These are phyloP conservation scores for Posidonia oceanica DNA, from an alignment of 116 monocot species.

Conservation along the genomic window DNA sequence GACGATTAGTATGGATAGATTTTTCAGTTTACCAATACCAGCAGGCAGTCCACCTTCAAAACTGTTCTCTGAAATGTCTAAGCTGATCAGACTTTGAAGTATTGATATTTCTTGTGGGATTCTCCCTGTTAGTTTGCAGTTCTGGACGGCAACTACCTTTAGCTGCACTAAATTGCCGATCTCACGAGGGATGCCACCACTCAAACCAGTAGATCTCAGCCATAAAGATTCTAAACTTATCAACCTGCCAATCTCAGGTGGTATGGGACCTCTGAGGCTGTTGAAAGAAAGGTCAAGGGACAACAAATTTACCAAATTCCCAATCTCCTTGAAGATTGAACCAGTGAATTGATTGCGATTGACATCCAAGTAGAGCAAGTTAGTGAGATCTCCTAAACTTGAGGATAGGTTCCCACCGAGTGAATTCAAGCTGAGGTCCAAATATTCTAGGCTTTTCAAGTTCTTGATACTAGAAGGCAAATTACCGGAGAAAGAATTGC, in stretches of 20 bases:
- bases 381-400: conserved; percentile 51
- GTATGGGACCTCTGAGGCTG: conserved; percentile 50
- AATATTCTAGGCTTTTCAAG: conserved; percentile 36
- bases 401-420: conserved; percentile 15
- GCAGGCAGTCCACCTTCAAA: conserved; percentile 15
- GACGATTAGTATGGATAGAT: conserved; percentile 30
- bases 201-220: conserved; percentile 57
- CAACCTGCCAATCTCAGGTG: conserved; percentile 47
- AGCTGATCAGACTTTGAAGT: conserved; percentile 3
- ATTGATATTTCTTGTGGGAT: conserved; percentile 17
- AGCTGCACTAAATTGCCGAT: conserved; percentile 21
- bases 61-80: conserved; percentile 10
- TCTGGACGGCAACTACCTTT: conserved; percentile 8
- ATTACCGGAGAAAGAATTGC: conserved; percentile 43
- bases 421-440: conserved; percentile 60
- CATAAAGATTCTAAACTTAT: conserved; percentile 37
- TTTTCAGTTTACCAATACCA: conserved; percentile 8
- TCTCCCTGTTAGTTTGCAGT: conserved; percentile 17
- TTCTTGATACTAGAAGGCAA: conserved; percentile 44
- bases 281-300: conserved; percentile 78
- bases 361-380: conserved; percentile 49
- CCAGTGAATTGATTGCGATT: conserved; percentile 58
- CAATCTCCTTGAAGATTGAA: conserved; percentile 46
- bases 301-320: conserved; percentile 30
- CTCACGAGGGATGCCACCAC: conserved; percentile 55